phyloP scores from a whole-genome alignment of 306 rosid genomes.

The Oxytropis ochrocephala region DNA sequence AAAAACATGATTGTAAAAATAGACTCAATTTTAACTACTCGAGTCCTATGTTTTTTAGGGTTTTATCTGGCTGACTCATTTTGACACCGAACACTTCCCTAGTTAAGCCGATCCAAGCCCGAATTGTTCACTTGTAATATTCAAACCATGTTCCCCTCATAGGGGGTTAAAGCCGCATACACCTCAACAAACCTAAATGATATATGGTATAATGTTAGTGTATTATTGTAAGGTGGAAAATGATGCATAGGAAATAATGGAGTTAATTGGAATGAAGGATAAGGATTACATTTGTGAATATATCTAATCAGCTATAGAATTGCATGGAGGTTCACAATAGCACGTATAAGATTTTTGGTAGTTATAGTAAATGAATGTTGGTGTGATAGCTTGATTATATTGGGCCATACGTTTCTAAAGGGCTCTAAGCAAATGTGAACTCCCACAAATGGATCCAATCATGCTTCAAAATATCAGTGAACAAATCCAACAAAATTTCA shows the following conservation, averaged over 20 bases:
- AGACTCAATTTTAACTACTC: too few species aligned
- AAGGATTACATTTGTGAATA: not conserved
- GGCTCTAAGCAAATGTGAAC: constrained; percentile 2
- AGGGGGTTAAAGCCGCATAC: too few species aligned
- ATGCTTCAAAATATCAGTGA: not conserved
- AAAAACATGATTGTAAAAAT: too few species aligned
- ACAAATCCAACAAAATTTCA: too few species aligned
- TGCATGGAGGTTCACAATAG: constrained; percentile 1
- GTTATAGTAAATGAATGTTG: not conserved
- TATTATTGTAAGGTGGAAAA: not conserved
- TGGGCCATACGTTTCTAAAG: not conserved
- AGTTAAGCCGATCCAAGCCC: too few species aligned
- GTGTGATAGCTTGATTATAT: not conserved
- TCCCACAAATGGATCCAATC: not conserved
- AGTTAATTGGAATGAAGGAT: not conserved
- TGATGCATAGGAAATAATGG: not conserved
- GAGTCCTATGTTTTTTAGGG: too few species aligned
- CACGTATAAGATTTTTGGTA: not conserved
- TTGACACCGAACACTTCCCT: too few species aligned
- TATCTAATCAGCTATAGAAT: not conserved
- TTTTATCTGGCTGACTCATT: too few species aligned
- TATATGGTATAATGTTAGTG: not conserved
- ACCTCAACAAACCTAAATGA: too few species aligned
- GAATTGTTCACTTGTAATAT: too few species aligned
- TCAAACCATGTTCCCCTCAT: too few species aligned